Base-by-base conservation (phyloP, 176 grass and related monocot genomes). In the Zoysia pacifica region DNA sequence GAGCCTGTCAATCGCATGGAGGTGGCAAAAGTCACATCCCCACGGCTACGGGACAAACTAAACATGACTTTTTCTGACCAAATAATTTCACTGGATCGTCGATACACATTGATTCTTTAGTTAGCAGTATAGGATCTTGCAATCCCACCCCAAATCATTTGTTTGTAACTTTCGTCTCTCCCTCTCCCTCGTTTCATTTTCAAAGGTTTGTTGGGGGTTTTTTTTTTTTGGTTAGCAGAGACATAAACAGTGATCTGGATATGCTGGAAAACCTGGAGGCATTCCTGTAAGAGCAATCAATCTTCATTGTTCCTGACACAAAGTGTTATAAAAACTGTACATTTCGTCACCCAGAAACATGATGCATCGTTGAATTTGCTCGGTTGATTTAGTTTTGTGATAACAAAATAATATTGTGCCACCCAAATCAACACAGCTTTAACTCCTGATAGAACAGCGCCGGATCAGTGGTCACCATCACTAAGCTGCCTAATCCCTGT, bases 1-100 rank as follows among this genome's bases (percentile, higher is more conserved):
- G 81, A 91, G 91, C 71, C 83, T 94, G 36, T 88, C 80, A 1
- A 48, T 94, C 2, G 91, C 91, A 37, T 94, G 91, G 91, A 90
- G 83, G 79, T 94, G 91, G 91, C 91, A 94, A 74, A 91, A 90
- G 74, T 77, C 76, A 37, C 88, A 94, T 88, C 91, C 69, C 0
- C 77, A 4, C 1, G 91, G 91, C 55, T 94, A 94, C 9, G 85
- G 81, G 58, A 49, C 61, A 78, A 52, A 87, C 37, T 79, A 75
- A 78, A 82, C 63, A 68, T 72, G 71, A 58, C 78, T 18, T 47
- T 28, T 0, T 28, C 28, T 0, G 28, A 28, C 28, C 28, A 28
- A 78, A 78, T 69, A 82, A 85, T 85, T 79, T 48, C 0, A 42
- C 78, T 68, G 51, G 62, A 82, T 76, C 36, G 11, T 81, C 4